Evolutionary conservation across 495 filamentous ascomycete genomes (phyloP).

Genomic region (Darksidea phi): DNA sequence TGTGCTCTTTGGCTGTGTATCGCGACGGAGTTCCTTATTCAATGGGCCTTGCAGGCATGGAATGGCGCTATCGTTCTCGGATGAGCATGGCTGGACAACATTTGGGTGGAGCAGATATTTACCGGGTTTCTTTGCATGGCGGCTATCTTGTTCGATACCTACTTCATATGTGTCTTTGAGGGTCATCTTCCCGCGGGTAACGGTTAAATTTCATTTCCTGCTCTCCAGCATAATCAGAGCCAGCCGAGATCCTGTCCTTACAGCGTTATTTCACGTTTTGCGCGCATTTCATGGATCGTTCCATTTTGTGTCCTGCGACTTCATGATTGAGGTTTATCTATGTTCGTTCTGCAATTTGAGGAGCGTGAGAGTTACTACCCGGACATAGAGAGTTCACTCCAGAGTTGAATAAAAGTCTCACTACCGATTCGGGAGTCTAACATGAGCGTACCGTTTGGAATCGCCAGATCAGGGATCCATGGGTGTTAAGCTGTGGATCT

Average conservation of each 20-base stretch:
- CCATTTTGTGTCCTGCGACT: neutral
- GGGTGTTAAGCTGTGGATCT: too few species aligned
- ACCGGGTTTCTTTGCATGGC: slow-evolving; percentile 32
- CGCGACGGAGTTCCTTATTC: slow-evolving; percentile 32
- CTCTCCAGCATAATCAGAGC: slow-evolving; percentile 13
- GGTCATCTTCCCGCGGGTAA: slow-evolving; percentile 3
- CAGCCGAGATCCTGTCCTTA: slow-evolving; percentile 34
- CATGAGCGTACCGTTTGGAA: too few species aligned
- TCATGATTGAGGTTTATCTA: too few species aligned
- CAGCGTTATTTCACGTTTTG: slow-evolving; percentile 16
- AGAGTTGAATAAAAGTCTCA: slow-evolving; percentile 28
- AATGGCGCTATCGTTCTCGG: slow-evolving; percentile 34
- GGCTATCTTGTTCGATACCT: slow-evolving; percentile 23
- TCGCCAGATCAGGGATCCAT: neutral
- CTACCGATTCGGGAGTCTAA: neutral
- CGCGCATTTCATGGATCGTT: slow-evolving; percentile 32
- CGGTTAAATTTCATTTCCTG: slow-evolving; percentile 17
- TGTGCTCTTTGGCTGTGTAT: slow-evolving; percentile 29
- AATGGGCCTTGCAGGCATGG: slow-evolving; percentile 31
- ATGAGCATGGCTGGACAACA: slow-evolving; percentile 33
- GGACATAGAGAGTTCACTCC: neutral
- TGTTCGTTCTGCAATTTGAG: neutral
- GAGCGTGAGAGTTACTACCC: too few species aligned
- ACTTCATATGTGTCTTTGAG: neutral
- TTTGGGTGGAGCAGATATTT: slow-evolving; percentile 25